Evolutionary conservation across 2,329 filamentous ascomycete species (phyloP), one percentile per base, ranked within the genome.

Genomic region (Aspergillus unguis): DNA sequence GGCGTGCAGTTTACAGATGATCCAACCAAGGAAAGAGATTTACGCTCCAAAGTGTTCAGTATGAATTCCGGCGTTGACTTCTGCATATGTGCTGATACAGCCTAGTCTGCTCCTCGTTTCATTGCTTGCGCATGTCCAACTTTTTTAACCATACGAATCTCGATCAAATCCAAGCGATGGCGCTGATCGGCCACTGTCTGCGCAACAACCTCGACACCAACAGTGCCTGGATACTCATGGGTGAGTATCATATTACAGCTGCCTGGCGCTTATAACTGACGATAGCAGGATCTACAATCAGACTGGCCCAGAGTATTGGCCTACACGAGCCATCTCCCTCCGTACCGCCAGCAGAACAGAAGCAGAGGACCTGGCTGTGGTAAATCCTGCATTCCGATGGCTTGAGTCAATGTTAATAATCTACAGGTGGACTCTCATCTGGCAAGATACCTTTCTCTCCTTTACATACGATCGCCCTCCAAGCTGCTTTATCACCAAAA

Each of bases 141-240:
- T 59, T 64, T 37, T 63, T 64, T 52, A 61, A 57, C 23, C 58
- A 59, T 11, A 60, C 61, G 17, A 42, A 64, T 11, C 47, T 63
- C 9, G 44, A 64, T 29, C 59, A 64, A 42, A 60, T 63, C 35
- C 59, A 64, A 43, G 56, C 61, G 5, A 60, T 60, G 58, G 57
- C 58, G 4, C 35, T 64, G 27, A 58, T 64, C 26, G 59, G 61
- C 8, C 52, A 64, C 38, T 64, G 57, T 36, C 36, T 61, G 37
- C 53, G 59, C 4, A 62, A 62, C 48, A 62, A 62, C 9, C 44
- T 61, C 0, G 61, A 63, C 33, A 61, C 60, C 2, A 63, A 63
- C 37, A 62, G 58, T 49, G 60, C 60, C 17, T 63, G 61, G 60
- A 63, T 63, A 36, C 9, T 63, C 8, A 57, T 63, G 56, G 61